These are phyloP conservation scores for Cryptococcus sp. DNA, from an alignment of 1,284 basidiomycete genomes.

Conservation along the genomic window DNA sequence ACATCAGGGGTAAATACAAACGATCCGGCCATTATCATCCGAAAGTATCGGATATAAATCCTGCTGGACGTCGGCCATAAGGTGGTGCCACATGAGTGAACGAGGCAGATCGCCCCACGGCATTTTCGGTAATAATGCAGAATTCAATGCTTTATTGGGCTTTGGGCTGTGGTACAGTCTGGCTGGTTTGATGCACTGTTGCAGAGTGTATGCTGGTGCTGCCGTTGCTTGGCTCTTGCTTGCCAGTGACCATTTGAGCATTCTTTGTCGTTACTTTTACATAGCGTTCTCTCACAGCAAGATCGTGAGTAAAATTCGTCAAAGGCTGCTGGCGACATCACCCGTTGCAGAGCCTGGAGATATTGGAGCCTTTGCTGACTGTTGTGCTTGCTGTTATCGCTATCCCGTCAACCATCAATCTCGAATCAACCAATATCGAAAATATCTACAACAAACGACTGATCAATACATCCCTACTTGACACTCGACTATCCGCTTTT, in stretches of 20 bases:
- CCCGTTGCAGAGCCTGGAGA: neutral
- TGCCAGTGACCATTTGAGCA: neutral
- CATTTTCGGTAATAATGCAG: too few species aligned
- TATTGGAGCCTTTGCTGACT: neutral
- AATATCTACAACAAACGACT: neutral
- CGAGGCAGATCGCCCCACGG: too few species aligned
- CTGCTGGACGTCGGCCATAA: too few species aligned
- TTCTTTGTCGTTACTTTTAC: neutral
- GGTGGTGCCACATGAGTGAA: too few species aligned
- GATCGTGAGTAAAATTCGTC: conserved; percentile 15
- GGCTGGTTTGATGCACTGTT: too few species aligned
- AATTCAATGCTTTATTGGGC: neutral
- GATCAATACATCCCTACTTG: neutral
- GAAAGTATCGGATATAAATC: too few species aligned
- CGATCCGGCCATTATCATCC: too few species aligned
- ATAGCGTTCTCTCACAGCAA: conserved; percentile 12
- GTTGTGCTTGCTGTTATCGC: neutral
- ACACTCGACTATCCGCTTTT: neutral
- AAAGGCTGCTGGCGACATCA: too few species aligned
- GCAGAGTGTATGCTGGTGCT: too few species aligned
- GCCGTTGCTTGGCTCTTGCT: neutral
- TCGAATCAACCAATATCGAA: neutral
- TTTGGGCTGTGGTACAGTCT: neutral
- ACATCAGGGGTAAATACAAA: too few species aligned
- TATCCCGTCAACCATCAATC: neutral